These are phyloP conservation scores for Ganoderma boninense DNA, from an alignment of 1,284 basidiomycete genomes.

Conservation along the genomic window DNA sequence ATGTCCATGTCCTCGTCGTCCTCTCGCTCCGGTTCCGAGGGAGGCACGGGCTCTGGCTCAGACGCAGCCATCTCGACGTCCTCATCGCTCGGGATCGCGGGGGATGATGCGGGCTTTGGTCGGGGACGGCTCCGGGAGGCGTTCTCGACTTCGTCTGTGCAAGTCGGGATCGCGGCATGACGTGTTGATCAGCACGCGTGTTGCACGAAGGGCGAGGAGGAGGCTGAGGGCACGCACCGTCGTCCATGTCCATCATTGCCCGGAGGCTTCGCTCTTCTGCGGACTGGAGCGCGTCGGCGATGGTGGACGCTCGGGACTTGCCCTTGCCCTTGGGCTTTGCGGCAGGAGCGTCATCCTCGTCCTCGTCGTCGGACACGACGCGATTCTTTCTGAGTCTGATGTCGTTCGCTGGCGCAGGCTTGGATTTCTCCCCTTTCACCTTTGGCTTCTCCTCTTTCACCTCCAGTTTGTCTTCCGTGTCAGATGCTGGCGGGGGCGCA, in stretches of 20 bases:
- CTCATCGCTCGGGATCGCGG: slow-evolving; percentile 21
- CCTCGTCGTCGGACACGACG: slow-evolving; percentile 68
- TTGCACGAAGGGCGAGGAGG: not conserved
- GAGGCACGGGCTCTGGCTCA: slow-evolving; percentile 9
- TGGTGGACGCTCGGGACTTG: slow-evolving; percentile 43
- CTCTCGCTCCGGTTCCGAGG: slow-evolving; percentile 37
- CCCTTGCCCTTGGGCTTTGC: slow-evolving; percentile 39
- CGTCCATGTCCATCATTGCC: slow-evolving; percentile 82
- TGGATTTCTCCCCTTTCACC: slow-evolving; percentile 20
- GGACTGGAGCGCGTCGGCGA: slow-evolving; percentile 32
- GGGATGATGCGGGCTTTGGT: slow-evolving; percentile 3
- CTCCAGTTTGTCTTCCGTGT: slow-evolving; percentile 31
- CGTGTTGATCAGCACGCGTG: not conserved
- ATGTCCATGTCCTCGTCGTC: slow-evolving; percentile 38
- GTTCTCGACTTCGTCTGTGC: slow-evolving; percentile 28
- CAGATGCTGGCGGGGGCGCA: slow-evolving; percentile 32
- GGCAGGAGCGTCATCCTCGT: slow-evolving; percentile 40
- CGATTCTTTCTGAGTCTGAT: slow-evolving; percentile 52
- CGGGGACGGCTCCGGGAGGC: slow-evolving; percentile 21
- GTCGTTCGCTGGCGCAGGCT: slow-evolving; percentile 9
- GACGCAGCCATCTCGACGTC: slow-evolving; percentile 50
- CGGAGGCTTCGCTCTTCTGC: slow-evolving; percentile 54
- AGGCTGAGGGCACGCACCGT: slow-evolving; percentile 52
- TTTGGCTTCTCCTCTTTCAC: slow-evolving; percentile 25
- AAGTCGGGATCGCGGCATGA: not conserved